These are phyloP conservation scores for Eimeria sp. DNA, from an alignment of 169 alveolate species.

Conservation along the genomic window DNA sequence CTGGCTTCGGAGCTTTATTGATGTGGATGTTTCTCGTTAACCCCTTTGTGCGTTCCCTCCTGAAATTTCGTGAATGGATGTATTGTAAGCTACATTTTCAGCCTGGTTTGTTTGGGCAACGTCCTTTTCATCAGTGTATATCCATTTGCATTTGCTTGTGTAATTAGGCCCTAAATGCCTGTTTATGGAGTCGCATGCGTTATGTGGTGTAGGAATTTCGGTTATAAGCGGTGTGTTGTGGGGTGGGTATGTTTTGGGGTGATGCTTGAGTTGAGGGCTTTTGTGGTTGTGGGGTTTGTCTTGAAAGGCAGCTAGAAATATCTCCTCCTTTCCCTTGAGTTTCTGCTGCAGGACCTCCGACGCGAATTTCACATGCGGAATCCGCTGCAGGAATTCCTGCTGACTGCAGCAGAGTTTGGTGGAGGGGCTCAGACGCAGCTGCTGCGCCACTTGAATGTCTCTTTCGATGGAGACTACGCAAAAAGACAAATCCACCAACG, in stretches of 20 bases:
- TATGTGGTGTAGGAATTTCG: neutral
- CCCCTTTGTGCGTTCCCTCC: neutral
- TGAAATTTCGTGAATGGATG: neutral
- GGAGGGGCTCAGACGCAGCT: constrained; percentile 37
- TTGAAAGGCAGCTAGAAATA: neutral
- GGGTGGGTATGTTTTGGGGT: neutral
- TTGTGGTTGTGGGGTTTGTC: neutral
- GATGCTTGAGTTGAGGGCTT: neutral
- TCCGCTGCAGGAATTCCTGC: constrained; percentile 77
- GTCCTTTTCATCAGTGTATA: no score
- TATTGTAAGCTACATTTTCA: neutral
- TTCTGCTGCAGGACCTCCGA: constrained; percentile 62
- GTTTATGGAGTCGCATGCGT: no score
- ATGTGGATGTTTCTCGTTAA: neutral
- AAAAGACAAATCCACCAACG: constrained; percentile 60
- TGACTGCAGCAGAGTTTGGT: constrained; percentile 75
- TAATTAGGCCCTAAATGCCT: neutral
- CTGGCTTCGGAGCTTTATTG: neutral
- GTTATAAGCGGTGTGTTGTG: neutral
- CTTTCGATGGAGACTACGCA: constrained; percentile 55
- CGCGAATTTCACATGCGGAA: constrained; percentile 66
- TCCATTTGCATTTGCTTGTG: neutral
- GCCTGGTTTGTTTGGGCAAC: neutral
- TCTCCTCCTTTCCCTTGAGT: neutral
- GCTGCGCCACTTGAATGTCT: constrained; percentile 75